Conservation (phyloP, 2,329 filamentous ascomycete genomes). For the Drechmeria coniospora region DNA sequence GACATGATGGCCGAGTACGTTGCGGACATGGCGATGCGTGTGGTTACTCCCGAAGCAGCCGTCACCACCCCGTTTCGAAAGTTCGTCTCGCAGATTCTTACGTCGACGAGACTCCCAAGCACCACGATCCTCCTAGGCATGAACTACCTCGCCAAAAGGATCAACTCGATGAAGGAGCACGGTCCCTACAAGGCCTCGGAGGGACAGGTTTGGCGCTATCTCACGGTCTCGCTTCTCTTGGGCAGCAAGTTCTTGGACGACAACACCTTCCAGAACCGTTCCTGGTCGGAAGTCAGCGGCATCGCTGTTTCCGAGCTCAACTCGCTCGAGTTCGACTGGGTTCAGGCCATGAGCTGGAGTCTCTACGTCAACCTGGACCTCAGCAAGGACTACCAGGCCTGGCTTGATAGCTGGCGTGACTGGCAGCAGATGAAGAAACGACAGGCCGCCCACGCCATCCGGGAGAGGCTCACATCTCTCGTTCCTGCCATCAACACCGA, state of each 20-base stretch:
- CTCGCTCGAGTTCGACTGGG: slow-evolving; percentile 74
- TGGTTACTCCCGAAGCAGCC: slow-evolving; percentile 34
- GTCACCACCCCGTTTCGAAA: slow-evolving; percentile 68
- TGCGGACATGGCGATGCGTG: slow-evolving; percentile 62
- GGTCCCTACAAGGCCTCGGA: slow-evolving; percentile 42
- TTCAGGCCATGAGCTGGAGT: slow-evolving; percentile 66
- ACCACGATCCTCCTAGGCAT: slow-evolving; percentile 83
- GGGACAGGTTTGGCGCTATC: slow-evolving; percentile 71
- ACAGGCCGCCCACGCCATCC: slow-evolving; percentile 28
- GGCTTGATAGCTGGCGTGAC: slow-evolving; percentile 44
- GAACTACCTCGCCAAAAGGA: slow-evolving; percentile 73
- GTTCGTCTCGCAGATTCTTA: slow-evolving; percentile 81
- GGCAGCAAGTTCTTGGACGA: slow-evolving; percentile 94
- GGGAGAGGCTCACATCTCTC: slow-evolving; percentile 33
- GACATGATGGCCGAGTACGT: slow-evolving; percentile 93
- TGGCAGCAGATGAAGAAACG: slow-evolving; percentile 42
- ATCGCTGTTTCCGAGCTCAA: slow-evolving; percentile 77
- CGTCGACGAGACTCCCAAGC: slow-evolving; percentile 76
- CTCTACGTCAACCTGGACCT: slow-evolving; percentile 75
- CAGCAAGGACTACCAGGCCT: slow-evolving; percentile 53
- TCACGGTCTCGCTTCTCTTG: slow-evolving; percentile 70
- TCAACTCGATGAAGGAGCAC: slow-evolving; percentile 53
- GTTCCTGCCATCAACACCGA: slow-evolving; percentile 32
- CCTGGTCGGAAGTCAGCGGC: slow-evolving; percentile 89
- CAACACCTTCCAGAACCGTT: slow-evolving; percentile 95